Evolutionary conservation across 2,329 filamentous ascomycete species (phyloP), one percentile per base, ranked within the genome.

Genomic region (Phialocephala sp.): DNA sequence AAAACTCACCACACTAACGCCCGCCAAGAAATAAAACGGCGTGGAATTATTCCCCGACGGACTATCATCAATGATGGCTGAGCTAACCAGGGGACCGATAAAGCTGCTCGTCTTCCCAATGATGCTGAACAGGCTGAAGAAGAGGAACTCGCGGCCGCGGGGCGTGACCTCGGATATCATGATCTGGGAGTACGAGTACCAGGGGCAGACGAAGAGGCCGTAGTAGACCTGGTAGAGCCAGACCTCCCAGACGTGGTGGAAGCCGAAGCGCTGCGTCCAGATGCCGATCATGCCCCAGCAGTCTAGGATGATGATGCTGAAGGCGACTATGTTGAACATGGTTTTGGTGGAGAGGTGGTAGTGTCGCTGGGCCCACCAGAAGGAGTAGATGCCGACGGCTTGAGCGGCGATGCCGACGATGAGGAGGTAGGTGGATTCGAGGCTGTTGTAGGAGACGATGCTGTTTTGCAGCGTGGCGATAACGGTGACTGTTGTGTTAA

Each of bases 91-190:
- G 0, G 89, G 89, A 0, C 89, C 89, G 63, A 91, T 89, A 70
- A 90, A 91, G 0, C 84, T 86, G 8, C 84, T 87, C 0, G 88
- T 88, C 77, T 91, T 91, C 54, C 88, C 88, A 35, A 90, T 84
- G 71, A 91, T 89, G 67, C 84, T 87, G 77, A 91, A 91, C 1
- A 91, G 76, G 56, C 82, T 85, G 81, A 91, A 91, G 80, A 91
- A 91, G 12, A 91, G 78, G 71, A 90, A 90, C 69, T 91, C 89
- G 72, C 90, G 52, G 18, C 58, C 88, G 6, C 86, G 81, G 0
- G 89, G 89, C 0, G 88, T 90, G 1, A 91, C 87, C 70, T 90
- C 89, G 2, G 84, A 87, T 69, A 91, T 91, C 84, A 91, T 88
- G 71, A 88, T 90, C 74, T 91, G 88, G 0, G 84, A 86, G 76